These are phyloP conservation scores for Echinosophora koreensis DNA, from an alignment of 306 rosid genomes.

Conservation along the genomic window DNA sequence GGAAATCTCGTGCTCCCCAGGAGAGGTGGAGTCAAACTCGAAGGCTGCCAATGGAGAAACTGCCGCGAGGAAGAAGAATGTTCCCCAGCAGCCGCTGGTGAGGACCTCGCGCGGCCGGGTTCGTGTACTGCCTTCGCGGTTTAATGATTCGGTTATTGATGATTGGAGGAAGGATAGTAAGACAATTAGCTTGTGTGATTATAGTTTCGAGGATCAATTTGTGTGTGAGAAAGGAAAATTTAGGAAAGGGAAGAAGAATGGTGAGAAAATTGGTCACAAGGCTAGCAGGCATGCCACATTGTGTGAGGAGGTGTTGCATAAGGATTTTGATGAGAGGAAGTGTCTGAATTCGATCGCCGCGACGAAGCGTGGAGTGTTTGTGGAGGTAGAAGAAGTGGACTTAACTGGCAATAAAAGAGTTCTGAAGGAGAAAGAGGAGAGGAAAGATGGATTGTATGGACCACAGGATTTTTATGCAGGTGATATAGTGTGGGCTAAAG, in stretches of 20 bases:
- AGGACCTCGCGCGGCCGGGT: constrained; percentile 83
- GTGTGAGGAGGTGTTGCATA: constrained; percentile 57
- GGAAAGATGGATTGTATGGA: constrained; percentile 68
- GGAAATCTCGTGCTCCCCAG: constrained; percentile 54
- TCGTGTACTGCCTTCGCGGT: constrained; percentile 86
- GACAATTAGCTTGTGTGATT: constrained; percentile 51
- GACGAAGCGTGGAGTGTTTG: constrained; percentile 53
- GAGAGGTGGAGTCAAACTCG: constrained; percentile 50
- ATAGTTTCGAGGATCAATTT: constrained; percentile 54
- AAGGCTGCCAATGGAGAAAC: constrained; percentile 13
- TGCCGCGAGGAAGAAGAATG: constrained; percentile 31
- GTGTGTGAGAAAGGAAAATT: constrained; percentile 57
- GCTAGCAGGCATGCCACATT: constrained; percentile 55
- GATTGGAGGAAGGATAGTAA: constrained; percentile 85
- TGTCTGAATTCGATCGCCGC: constrained; percentile 49
- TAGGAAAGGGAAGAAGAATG: constrained; percentile 44
- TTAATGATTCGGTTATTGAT: constrained; percentile 82
- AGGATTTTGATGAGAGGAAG: constrained; percentile 57
- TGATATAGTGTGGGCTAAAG: constrained; percentile 89
- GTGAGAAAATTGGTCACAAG: constrained; percentile 50
- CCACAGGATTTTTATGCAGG: constrained; percentile 79
- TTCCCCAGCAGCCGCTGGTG: constrained; percentile 74
- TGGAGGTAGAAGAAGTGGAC: constrained; percentile 50
- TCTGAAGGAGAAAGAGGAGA: constrained; percentile 42
- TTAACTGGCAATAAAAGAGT: constrained; percentile 37